Evolutionary conservation across 192 early-diverging fungal genomes (phyloP).

Genomic region (Funneliformis mosseae): DNA sequence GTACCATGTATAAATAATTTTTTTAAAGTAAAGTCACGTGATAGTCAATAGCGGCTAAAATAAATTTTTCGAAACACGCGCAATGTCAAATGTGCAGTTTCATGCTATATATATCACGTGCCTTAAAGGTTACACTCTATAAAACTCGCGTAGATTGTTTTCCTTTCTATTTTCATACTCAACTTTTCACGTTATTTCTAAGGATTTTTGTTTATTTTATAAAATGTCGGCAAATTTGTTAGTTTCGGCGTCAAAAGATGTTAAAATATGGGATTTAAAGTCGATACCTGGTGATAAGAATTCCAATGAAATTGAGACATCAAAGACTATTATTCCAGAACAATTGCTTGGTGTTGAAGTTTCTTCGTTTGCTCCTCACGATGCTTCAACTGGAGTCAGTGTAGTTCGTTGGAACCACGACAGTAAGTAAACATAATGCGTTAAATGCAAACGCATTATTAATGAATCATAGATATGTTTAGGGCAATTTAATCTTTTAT

Average conservation of each 20-base stretch:
- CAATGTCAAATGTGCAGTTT: too few relatives aligned
- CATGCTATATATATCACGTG: too few relatives aligned
- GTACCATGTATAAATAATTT: too few relatives aligned
- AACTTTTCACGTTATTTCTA: too few relatives aligned
- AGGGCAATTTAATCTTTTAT: background rate
- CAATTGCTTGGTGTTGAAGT: slow-evolving; percentile 13
- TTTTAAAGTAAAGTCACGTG: too few relatives aligned
- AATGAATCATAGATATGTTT: background rate
- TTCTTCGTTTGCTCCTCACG: slow-evolving; percentile 8
- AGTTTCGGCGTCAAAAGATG: slow-evolving; percentile 13
- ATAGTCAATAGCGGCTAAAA: too few relatives aligned
- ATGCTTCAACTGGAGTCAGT: slow-evolving; percentile 11
- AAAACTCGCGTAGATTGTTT: too few relatives aligned
- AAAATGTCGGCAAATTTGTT: slow-evolving; percentile 19
- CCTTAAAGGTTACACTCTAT: too few relatives aligned
- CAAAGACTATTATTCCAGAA: background rate
- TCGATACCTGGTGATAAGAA: background rate
- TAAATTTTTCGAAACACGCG: too few relatives aligned
- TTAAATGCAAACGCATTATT: background rate
- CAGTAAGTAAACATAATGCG: background rate
- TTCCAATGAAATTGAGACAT: background rate
- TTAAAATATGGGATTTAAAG: slow-evolving; percentile 31
- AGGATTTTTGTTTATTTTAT: background rate
- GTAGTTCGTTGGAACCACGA: slow-evolving; percentile 30
- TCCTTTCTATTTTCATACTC: too few relatives aligned